phyloP scores from a whole-genome alignment of 345 rosid species.

The Sonneratia alba region DNA sequence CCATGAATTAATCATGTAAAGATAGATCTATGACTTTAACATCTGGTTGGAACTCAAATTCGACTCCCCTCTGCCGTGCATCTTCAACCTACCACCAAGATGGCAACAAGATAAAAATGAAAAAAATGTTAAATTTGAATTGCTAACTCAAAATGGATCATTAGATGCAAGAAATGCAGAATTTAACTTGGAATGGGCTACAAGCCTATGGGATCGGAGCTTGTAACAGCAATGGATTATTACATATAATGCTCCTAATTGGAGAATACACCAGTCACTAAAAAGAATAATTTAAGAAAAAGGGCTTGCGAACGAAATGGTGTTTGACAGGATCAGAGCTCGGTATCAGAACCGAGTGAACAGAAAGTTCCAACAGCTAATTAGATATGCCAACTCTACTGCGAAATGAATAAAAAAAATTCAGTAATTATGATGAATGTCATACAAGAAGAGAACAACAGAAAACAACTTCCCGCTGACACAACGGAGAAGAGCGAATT shows the following conservation, averaged over 20 bases:
- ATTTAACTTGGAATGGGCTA: not conserved
- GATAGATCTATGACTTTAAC: slow-evolving; percentile 33
- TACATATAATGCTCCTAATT: not conserved
- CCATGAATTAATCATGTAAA: not conserved
- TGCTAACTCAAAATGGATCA: not conserved
- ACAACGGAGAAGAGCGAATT: too few species aligned
- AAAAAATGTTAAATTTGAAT: not conserved
- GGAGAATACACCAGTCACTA: not conserved
- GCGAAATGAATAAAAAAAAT: not conserved
- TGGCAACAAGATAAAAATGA: slow-evolving; percentile 8
- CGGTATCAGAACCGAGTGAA: not conserved
- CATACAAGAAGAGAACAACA: too few species aligned
- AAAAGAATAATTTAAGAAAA: not conserved
- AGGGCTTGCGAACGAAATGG: too few species aligned
- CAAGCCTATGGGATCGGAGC: not conserved
- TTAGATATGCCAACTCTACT: not conserved
- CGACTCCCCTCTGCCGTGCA: slow-evolving; percentile 70
- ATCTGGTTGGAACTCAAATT: slow-evolving; percentile 73
- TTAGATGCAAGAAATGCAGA: not conserved
- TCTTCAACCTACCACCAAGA: slow-evolving; percentile 53
- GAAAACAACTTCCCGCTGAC: not conserved
- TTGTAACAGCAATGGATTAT: not conserved
- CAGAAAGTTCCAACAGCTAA: not conserved
- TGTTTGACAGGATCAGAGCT: not conserved
- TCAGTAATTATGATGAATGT: not conserved